Conservation (phyloP, 1,139 yeast species). For the Ogataea hybrid region DNA sequence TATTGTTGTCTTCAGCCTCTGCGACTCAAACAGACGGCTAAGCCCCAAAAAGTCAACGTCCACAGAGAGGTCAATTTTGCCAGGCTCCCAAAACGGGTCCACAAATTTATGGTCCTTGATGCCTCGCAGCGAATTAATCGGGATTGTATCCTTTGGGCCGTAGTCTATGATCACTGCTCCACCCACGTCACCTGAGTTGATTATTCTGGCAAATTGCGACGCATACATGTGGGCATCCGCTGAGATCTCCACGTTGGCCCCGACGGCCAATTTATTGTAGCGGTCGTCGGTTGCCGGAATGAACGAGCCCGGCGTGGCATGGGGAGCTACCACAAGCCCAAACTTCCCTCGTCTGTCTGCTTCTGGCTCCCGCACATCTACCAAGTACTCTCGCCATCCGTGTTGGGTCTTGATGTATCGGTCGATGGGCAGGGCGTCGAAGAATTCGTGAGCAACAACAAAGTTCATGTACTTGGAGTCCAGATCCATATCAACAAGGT, state of each 20-base stretch:
- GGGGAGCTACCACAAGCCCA: slow-evolving; percentile 57
- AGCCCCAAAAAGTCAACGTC: slow-evolving; percentile 66
- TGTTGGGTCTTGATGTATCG: slow-evolving; percentile 58
- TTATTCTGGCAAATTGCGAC: slow-evolving; percentile 44
- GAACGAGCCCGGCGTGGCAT: slow-evolving; percentile 62
- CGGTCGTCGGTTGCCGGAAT: slow-evolving; percentile 55
- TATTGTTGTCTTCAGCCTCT: slow-evolving; percentile 42
- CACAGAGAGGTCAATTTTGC: slow-evolving; percentile 77
- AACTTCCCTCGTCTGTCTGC: slow-evolving; percentile 33
- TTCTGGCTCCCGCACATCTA: slow-evolving; percentile 39
- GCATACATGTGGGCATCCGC: slow-evolving; percentile 66
- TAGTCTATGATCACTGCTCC: slow-evolving; percentile 77
- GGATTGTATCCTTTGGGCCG: slow-evolving; percentile 62
- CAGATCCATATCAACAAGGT: slow-evolving; percentile 35
- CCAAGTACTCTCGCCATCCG: slow-evolving; percentile 80
- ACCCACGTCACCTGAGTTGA: slow-evolving; percentile 41
- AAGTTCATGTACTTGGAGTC: slow-evolving; percentile 47
- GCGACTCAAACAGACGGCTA: slow-evolving; percentile 18
- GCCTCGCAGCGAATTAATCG: slow-evolving; percentile 70
- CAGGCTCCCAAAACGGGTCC: slow-evolving; percentile 74
- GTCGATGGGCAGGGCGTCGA: slow-evolving; percentile 82
- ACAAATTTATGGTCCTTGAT: slow-evolving; percentile 72
- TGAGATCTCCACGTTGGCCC: slow-evolving; percentile 68
- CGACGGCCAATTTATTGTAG: slow-evolving; percentile 52
- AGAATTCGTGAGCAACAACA: slow-evolving; percentile 80